Evolutionary conservation across 805 yeast genomes (phyloP), one percentile per base, ranked within the genome.

Genomic region (Candida ortonii): DNA sequence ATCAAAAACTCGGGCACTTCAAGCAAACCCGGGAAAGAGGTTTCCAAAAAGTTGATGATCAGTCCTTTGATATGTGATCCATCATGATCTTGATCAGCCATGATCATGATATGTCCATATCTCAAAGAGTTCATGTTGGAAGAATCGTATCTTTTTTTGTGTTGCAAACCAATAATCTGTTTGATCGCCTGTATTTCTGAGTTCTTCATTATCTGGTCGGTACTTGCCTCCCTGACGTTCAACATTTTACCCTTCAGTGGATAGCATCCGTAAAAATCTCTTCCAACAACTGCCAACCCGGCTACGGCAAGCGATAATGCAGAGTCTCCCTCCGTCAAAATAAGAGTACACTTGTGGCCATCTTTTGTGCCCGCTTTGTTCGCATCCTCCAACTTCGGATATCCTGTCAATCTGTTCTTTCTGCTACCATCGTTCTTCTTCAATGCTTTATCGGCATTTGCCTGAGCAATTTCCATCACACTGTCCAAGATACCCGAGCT

Each of bases 51-150:
- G 59, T 93, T 93, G 53, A 93, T 93, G 38, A 93, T 76, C 47
- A 93, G 72, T 46, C 98, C 98, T 58, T 93, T 93, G 59, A 93
- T 93, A 67, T 93, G 98, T 12, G 95, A 84, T 42, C 98, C 98
- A 71, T 93, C 98, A 50, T 89, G 95, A 86, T 93, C 98, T 65
- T 93, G 98, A 83, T 93, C 98, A 6, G 98, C 88, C 97, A 93
- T 93, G 57, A 93, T 88, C 97, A 93, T 93, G 33, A 93, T 74
- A 58, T 88, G 96, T 22, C 98, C 98, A 55, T 93, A 93, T 58
- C 98, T 78, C 43, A 93, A 67, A 4, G 82, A 78, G 38, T 75
- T 74, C 11, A 84, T 68, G 45, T 80, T 82, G 14, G 78, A 80
- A 1, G 59, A 39, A 13, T 59, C 64, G 56, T 93, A 93, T 26